A percentile compares a stretch with the other conserved stretches of the same genome.
These are phyloP conservation scores for Agrocybe chaxingu DNA, from an alignment of 768 basidiomycete species.

Conservation along the genomic window DNA sequence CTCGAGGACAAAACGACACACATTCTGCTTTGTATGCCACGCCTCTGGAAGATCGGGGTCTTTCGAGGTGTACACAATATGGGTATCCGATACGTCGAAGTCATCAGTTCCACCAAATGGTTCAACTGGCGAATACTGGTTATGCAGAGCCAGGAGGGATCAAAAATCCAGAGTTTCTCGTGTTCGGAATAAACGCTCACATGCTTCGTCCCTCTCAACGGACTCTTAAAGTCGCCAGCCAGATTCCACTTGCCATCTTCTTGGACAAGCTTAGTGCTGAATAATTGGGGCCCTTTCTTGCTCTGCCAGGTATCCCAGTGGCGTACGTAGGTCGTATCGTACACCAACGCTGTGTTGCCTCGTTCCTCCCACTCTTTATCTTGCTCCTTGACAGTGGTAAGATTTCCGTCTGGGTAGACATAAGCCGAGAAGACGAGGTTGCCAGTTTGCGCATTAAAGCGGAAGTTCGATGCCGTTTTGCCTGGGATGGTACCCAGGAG, in stretches of 20 bases:
- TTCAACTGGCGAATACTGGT: constrained; percentile 70
- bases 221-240: constrained; percentile 50
- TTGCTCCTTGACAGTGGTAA: constrained; percentile 64
- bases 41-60: constrained; percentile 75
- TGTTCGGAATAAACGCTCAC: constrained; percentile 36
- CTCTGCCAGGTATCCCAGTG: constrained; percentile 81
- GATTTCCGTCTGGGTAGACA: constrained; percentile 73
- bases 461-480: constrained; percentile 67
- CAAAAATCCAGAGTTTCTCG: neutral
- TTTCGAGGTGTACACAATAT: constrained; percentile 84
- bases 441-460: constrained; percentile 51
- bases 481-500: constrained; percentile 68
- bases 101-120: constrained; percentile 86
- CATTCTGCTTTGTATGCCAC: constrained; percentile 88
- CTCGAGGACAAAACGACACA: constrained; percentile 24
- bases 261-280: constrained; percentile 58
- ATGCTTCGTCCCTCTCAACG: constrained; percentile 65
- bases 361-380: constrained; percentile 72
- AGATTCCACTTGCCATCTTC: constrained; percentile 53
- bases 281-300: constrained; percentile 68
- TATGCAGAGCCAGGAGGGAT: neutral
- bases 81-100: constrained; percentile 66
- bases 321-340: constrained; percentile 64
- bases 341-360: constrained; percentile 71
- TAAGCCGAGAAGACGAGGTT: constrained; percentile 82